phyloP scores from a whole-genome alignment of 176 grass and related monocot species.

The Aegilops sharonensis region DNA sequence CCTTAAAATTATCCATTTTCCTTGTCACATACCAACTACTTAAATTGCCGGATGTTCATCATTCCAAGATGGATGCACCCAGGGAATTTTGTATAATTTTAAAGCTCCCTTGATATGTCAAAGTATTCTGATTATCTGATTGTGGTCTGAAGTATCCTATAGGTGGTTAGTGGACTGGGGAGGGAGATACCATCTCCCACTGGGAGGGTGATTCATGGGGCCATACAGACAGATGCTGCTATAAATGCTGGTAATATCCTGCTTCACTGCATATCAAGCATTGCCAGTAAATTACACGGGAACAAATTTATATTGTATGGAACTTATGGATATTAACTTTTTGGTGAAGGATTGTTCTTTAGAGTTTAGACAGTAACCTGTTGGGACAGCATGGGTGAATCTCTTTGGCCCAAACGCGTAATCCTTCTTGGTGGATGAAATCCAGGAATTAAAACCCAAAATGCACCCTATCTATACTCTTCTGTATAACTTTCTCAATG shows the following conservation, averaged over 20 bases:
- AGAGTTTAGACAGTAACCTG: neutral
- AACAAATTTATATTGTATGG: neutral
- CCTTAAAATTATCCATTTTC: neutral
- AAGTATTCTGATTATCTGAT: conserved; percentile 24
- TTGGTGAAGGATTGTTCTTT: neutral
- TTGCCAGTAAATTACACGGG: neutral
- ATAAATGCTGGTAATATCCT: conserved; percentile 72
- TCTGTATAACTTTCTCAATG: neutral
- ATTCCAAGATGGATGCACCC: neutral
- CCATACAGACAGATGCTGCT: conserved; percentile 91
- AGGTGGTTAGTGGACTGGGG: conserved; percentile 78
- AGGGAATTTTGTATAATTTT: neutral
- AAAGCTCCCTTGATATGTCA: neutral
- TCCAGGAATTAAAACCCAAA: neutral
- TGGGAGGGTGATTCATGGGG: conserved; percentile 66
- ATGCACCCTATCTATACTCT: neutral
- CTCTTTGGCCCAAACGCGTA: conserved; percentile 8
- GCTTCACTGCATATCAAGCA: conserved; percentile 17
- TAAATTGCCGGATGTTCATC: neutral
- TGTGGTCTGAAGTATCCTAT: conserved; percentile 28
- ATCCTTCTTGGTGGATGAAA: neutral
- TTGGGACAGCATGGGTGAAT: conserved; percentile 12
- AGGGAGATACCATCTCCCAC: conserved; percentile 82
- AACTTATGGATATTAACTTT: neutral
- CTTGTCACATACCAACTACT: neutral